These are phyloP conservation scores for Diaporthe citri DNA, from an alignment of 2,329 filamentous ascomycete species.

Conservation along the genomic window DNA sequence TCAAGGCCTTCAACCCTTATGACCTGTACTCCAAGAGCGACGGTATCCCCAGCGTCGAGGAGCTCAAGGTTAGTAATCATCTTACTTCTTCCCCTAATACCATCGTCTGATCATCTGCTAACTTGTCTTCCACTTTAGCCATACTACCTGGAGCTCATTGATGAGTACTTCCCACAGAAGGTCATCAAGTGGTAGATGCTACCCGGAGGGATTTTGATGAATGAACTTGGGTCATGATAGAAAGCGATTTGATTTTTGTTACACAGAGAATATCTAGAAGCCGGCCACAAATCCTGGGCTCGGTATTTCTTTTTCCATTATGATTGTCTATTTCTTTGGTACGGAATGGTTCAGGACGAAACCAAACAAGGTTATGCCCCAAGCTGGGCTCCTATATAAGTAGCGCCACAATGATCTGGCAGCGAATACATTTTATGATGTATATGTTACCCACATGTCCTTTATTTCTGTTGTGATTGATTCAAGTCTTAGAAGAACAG, in stretches of 20 bases:
- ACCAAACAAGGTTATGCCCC: not conserved
- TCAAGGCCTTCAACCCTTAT: constrained; percentile 90
- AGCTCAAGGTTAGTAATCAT: constrained; percentile 73
- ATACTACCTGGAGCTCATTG: constrained; percentile 80
- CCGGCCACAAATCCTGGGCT: not conserved
- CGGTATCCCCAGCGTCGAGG: constrained; percentile 79
- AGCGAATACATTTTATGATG: constrained; percentile 8
- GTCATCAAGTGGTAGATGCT: constrained; percentile 74
- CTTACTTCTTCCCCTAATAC: not conserved
- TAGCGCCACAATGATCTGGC: not conserved
- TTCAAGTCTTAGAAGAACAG: too few relatives aligned
- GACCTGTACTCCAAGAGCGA: constrained; percentile 94
- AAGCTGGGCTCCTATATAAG: not conserved
- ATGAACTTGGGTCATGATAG: constrained; percentile 19
- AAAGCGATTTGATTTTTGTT: constrained; percentile 29
- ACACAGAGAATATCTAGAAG: constrained; percentile 1
- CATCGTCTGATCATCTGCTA: not conserved
- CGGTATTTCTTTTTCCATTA: not conserved
- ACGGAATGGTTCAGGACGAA: constrained; percentile 5
- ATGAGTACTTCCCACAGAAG: constrained; percentile 79
- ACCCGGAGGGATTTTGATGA: not conserved
- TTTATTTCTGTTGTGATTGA: too few relatives aligned
- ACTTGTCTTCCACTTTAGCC: constrained; percentile 58
- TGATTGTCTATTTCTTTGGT: constrained; percentile 16
- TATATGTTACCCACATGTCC: too few relatives aligned